Conservation (phyloP, 352 stramenopile species). For the Phytophthora meadii region DNA sequence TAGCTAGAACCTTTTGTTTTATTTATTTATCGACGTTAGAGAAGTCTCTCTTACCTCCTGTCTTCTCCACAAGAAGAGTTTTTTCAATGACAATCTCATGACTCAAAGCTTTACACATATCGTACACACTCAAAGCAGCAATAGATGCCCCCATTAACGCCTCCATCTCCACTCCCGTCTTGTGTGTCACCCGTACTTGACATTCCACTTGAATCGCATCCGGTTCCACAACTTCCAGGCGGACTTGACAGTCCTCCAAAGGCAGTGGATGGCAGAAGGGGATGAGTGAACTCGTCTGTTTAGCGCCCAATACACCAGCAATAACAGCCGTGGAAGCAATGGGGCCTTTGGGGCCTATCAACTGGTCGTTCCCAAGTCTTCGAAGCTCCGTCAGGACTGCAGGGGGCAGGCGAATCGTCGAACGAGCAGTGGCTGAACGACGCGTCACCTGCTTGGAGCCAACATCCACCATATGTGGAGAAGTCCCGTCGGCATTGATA, state of each 20-base stretch:
- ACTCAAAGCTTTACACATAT: conserved; percentile 98
- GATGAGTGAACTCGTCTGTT: conserved; percentile 93
- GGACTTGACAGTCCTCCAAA: conserved; percentile 91
- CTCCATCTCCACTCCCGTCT: conserved; percentile 97
- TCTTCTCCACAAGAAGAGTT: conserved; percentile 92
- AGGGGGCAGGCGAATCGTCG: conserved; percentile 88
- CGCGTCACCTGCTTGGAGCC: conserved; percentile 83
- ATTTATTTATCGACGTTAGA: conserved; percentile 19
- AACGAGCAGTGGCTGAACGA: conserved; percentile 82
- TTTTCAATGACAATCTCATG: conserved; percentile 95
- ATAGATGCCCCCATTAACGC: conserved; percentile 94
- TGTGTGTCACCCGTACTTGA: conserved; percentile 91
- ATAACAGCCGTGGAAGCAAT: conserved; percentile 93
- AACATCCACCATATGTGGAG: conserved; percentile 93
- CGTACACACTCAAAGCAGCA: conserved; percentile 97
- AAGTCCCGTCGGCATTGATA: conserved; percentile 47
- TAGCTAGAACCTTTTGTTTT: conserved; percentile 1
- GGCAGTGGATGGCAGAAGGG: conserved; percentile 95
- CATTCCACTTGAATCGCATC: conserved; percentile 88
- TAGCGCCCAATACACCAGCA: conserved; percentile 93
- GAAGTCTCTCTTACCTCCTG: conserved; percentile 91
- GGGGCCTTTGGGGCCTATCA: conserved; percentile 88
- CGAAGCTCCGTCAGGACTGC: conserved; percentile 81
- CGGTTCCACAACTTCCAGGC: conserved; percentile 64
- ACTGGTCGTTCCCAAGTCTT: conserved; percentile 28